Evolutionary conservation across 164 flowering plant genomes (phyloP), one percentile per base, ranked within the genome.

Genomic region (Sextonia rubra): DNA sequence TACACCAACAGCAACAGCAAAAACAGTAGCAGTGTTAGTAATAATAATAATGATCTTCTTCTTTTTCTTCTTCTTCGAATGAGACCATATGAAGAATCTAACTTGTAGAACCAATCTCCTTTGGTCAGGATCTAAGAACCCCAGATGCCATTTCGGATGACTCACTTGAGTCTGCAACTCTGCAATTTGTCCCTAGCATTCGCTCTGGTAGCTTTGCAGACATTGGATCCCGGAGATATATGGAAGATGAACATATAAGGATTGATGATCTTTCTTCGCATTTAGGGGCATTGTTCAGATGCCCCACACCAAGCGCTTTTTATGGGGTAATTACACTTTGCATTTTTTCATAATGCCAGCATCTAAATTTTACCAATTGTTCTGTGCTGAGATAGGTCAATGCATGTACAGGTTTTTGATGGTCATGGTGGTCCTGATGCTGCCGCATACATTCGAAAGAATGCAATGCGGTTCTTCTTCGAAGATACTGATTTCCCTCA

Each of bases 341-440:
- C 37, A 11, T 17, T 17, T 69, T 61, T 64, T 56, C 17, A 12
- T 18, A 62, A 15, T n/a, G 44, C 17, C 52, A 15, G 24, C 44
- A 2, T 22, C 60, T 37, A 55, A 9, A 22, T 67, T 62, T 2
- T 18, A 25, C 63, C 55, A 4, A 26, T 26, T 12, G 15, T 47
- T 22, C 47, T 5, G 27, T 47, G 12, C 17, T 30, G 29, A 56
- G 27, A 15, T 27, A 4, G n/a, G 63, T 18, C 74, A 6, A 69
- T 72, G 29, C 12, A 72, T 67, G 24, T 47, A 8, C 80, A 91
- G 94, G 90, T 94, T 14, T 92, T 92, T 81, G 98, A 94, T 82
- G 98, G 98, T 55, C 98, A 94, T 84, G 98, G 97, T 47, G 98
- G 98, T 24, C 80, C 95, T 70, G 97, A 92, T 77, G 98, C 98